These are phyloP conservation scores for Arachnomyces sp. DNA, from an alignment of 2,329 filamentous ascomycete genomes.

Conservation along the genomic window DNA sequence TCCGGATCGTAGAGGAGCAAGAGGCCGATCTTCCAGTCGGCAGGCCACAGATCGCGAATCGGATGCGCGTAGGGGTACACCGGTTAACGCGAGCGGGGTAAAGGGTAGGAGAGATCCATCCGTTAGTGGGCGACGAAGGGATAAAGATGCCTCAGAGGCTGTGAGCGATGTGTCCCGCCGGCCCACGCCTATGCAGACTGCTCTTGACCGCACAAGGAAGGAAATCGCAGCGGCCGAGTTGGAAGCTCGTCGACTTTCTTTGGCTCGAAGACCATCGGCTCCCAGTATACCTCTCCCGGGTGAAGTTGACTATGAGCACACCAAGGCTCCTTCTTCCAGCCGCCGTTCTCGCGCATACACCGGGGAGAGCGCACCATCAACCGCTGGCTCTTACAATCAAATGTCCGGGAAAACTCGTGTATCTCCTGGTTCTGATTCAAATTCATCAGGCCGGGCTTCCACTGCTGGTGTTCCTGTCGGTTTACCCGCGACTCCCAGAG, in stretches of 20 bases:
- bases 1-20: constrained; percentile 34
- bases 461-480: constrained; percentile 54
- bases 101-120: neutral
- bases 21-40: constrained; percentile 28
- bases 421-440: constrained; percentile 35
- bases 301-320: constrained; percentile 37
- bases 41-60: constrained; percentile 20
- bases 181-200: constrained; percentile 22
- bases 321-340: constrained; percentile 20
- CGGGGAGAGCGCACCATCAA: constrained; percentile 37
- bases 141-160: constrained; percentile 5
- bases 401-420: constrained; percentile 24
- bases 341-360: constrained; percentile 29
- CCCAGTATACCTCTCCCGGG: constrained; percentile 71
- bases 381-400: constrained; percentile 24
- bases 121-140: constrained; percentile 2
- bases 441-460: constrained; percentile 36
- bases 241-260: constrained; percentile 76
- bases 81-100: constrained; percentile 5
- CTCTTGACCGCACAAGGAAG: constrained; percentile 60
- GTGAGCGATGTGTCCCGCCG: constrained; percentile 18
- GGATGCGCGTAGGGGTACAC: constrained; percentile 6
- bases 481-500: constrained; percentile 82
- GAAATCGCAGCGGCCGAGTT: constrained; percentile 74
- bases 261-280: constrained; percentile 70